Evolutionary conservation across 345 rosid genomes (phyloP), one percentile per base, ranked within the genome.

Genomic region (Brassica incana): DNA sequence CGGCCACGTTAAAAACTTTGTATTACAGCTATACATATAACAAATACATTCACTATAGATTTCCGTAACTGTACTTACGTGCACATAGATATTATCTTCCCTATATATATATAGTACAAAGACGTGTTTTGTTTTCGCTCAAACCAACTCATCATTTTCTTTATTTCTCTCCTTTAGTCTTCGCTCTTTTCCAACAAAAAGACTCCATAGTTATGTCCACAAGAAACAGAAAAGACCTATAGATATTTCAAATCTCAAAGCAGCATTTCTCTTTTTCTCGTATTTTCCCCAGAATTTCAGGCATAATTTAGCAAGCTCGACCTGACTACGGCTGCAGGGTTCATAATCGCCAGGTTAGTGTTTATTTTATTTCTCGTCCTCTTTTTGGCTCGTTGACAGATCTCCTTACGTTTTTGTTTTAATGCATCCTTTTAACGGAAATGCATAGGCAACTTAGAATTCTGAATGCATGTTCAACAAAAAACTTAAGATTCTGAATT

Each of bases 291-390:
- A 36, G 12, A 23, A 25, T 65, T 27, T 71, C 3, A 38, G 43
- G 10, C n/a, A 56, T 5, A 36, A 54, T n/a, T 10, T n/a, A 76
- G 15, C 38, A 52, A 76, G 59, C 79, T 67, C 65, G 14, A 60
- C 33, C 33, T 10, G 65, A 25, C 33, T 18, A 35, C 7, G 72
- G 33, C 67, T 65, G 48, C 60, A 27, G 59, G 43, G 11, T 30
- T 78, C 78, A 59, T 18, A 56, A 75, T 80, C 76, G 4, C 67
- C 83, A 69, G 83, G 83, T 80, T 80, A 50, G 83, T 80, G 60
- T 69, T 43, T 62, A 10, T 52, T 69, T 25, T 25, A 67, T 66
- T 67, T 59, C 48, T 23, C 32, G 4, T 52, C 23, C 1, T 35
- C 5, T 63, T 36, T 56, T 56, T 7, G 10, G 23, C 38, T 63